Evolutionary conservation across 202 grass and related monocot genomes (phyloP).

Genomic region (Bolboschoenoplectus hybrid): DNA sequence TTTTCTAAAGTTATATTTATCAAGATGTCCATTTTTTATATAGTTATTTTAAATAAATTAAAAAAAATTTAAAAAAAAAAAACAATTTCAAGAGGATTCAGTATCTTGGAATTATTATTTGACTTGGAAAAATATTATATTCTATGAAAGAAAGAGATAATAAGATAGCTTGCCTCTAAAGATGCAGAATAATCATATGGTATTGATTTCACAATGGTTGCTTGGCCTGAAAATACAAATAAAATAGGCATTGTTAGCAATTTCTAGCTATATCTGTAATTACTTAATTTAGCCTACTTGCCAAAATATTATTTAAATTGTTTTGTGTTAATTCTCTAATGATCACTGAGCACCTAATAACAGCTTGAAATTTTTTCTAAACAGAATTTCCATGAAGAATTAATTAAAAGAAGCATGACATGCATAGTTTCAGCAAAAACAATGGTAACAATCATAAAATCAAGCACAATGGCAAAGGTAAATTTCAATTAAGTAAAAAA

Average conservation of each 20-base stretch:
- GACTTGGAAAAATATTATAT: not conserved
- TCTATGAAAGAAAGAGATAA: not conserved
- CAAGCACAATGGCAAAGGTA: not conserved
- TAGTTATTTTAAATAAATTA: not conserved
- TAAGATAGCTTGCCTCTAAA: conserved; percentile 48
- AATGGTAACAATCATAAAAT: not conserved
- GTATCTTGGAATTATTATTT: not conserved
- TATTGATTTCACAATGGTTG: conserved; percentile 51
- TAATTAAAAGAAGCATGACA: not conserved
- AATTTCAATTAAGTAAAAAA: not conserved
- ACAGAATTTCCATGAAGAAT: not conserved
- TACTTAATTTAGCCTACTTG: not conserved
- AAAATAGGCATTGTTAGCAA: conserved; percentile 4
- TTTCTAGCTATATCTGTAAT: not conserved
- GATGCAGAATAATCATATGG: conserved; percentile 72
- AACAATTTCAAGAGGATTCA: not conserved
- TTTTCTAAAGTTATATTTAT: not conserved
- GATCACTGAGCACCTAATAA: not conserved
- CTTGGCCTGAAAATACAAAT: conserved; percentile 34
- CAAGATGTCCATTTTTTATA: not conserved
- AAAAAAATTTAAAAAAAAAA: not conserved
- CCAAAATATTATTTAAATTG: not conserved
- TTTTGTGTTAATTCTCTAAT: not conserved
- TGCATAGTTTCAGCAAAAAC: not conserved
- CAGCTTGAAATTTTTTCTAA: not conserved